Base-by-base conservation (phyloP, 495 filamentous ascomycete species). In the Talaromyces stipitatus region DNA sequence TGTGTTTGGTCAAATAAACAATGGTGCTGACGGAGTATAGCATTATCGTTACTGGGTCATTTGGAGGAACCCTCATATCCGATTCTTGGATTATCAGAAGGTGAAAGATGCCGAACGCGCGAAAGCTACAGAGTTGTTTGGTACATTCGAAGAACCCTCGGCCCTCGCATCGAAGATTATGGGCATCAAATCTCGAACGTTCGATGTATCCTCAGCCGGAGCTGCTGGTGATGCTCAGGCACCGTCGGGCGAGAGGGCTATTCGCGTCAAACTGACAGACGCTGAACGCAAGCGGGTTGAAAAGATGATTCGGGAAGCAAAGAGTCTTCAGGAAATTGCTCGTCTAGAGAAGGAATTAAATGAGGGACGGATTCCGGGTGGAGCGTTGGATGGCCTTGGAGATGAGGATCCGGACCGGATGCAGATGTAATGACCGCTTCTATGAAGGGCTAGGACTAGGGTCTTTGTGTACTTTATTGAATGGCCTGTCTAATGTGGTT, bases 31-130 rank as follows among this genome's bases (percentile, higher is more conserved):
- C 5, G 14, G 14, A 8, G 36, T 32, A 28, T 66, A 97, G 94
- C 70, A 97, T 70, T 99, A 97, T 72, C 85, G 94, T 14, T 85
- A 85, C 71, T 99, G 88, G 87, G 72, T 95, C 33, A 82, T 99
- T 64, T 97, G 88, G 88, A 82, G 86, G 46, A 86, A 85, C 62
- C 91, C 91, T 3, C 78, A 77, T 20, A 82, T 99, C 23, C 87
- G 92, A 32, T 96, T 96, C 76, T 78, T 99, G 46, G 95, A 99
- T 74, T 97, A 91, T 69, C 81, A 84, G 54, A 95, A 94, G 72
- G 90, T 97, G 28, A 95, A 90, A 67, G 82, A 92, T 48, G 83
- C 76, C 2, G 95, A 99, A 76, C 85, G 92, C 16, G 67, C 78
- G 48, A 78, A 81, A 59, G 91, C 92, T 0, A 76, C 70, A 32